Percentiles rank a stretch among this genome's conserved stretches.
phyloP scores from a whole-genome alignment of 164 flowering plant species.

The Echeveria elegans region DNA sequence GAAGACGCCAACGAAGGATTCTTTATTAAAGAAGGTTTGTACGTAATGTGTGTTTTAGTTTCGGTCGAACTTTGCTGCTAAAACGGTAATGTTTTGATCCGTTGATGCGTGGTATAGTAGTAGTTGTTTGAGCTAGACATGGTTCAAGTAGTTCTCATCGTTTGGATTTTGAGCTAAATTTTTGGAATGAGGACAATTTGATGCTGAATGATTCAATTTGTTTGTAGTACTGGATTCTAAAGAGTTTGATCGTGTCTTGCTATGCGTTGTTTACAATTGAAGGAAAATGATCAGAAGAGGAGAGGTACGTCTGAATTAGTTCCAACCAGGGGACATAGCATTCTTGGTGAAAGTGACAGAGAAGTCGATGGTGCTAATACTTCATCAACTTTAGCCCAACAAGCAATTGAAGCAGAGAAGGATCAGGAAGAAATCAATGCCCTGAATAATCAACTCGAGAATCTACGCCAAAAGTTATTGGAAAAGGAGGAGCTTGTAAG shows the following conservation, averaged over 20 bases:
- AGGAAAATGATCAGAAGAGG: conserved; percentile 48
- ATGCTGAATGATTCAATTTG: neutral
- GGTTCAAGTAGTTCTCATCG: too few species aligned
- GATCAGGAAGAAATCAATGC: conserved; percentile 54
- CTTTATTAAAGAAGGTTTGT: conserved; percentile 46
- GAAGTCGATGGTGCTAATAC: conserved; percentile 38
- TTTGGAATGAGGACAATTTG: neutral
- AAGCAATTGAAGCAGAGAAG: conserved; percentile 36
- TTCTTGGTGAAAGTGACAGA: conserved; percentile 35
- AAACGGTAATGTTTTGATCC: neutral
- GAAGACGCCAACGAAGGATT: conserved; percentile 76
- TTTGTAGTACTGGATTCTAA: neutral
- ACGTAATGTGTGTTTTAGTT: neutral
- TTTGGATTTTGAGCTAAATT: neutral
- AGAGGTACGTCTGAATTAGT: conserved; percentile 52
- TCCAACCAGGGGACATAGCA: conserved; percentile 43
- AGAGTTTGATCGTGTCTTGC: conserved; percentile 8
- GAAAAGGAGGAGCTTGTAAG: conserved; percentile 79
- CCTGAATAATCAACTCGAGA: conserved; percentile 61
- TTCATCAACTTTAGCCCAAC: conserved; percentile 41
- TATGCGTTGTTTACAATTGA: conserved; percentile 11
- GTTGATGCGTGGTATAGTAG: neutral
- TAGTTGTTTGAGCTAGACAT: neutral
- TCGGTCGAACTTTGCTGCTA: neutral
- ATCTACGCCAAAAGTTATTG: conserved; percentile 48